Evolutionary conservation across 2,329 filamentous ascomycete genomes (phyloP).

Genomic region (Fusarium transvaalense): DNA sequence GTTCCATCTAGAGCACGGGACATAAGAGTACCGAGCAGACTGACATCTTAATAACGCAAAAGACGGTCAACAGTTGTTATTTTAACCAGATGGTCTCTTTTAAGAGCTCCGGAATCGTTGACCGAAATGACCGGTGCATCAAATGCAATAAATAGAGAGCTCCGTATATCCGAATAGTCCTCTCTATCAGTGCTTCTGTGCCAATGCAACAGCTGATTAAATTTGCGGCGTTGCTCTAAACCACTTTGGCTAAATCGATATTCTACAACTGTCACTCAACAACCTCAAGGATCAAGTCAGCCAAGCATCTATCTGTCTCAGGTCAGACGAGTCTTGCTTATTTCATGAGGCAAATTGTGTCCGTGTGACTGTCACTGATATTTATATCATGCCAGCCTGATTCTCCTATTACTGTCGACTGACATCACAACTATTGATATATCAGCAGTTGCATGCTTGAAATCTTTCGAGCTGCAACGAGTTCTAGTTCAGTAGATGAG

Average conservation of each 20-base stretch:
- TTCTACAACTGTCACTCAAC: neutral
- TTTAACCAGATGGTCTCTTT: neutral
- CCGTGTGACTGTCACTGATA: neutral
- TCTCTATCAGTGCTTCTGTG: neutral
- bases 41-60: slow-evolving; percentile 2
- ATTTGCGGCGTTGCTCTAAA: neutral
- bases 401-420: neutral
- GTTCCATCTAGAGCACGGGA: slow-evolving; percentile 8
- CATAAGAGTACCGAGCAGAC: neutral
- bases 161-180: neutral
- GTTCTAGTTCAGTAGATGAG: neutral
- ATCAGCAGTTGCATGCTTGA: neutral
- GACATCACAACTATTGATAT: neutral
- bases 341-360: neutral
- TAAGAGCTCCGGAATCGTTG: neutral
- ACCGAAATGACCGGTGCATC: neutral
- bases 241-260: neutral
- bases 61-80: slow-evolving; percentile 4
- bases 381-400: neutral
- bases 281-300: neutral
- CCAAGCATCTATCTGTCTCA: neutral
- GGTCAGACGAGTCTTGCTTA: neutral
- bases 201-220: neutral
- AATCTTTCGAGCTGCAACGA: neutral
- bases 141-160: neutral